phyloP scores from a whole-genome alignment of 441 rosid species.

The Hura crepitans region DNA sequence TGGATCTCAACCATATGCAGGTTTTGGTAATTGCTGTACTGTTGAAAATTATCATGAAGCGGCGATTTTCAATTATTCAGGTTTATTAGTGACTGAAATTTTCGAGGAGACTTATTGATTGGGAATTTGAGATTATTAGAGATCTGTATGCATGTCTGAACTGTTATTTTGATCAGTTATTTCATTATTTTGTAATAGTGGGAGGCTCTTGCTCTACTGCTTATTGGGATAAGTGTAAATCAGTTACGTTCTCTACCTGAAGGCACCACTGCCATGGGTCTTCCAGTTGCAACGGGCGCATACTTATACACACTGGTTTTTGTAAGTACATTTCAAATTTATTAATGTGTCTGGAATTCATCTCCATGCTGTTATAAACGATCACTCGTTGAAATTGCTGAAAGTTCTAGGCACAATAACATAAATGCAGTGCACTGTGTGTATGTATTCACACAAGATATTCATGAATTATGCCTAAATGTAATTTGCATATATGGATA shows the following conservation, averaged over 20 bases:
- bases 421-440: neutral
- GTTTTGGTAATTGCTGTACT: slow-evolving; percentile 92
- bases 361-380: neutral
- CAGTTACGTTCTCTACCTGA: slow-evolving; percentile 83
- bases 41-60: slow-evolving; percentile 79
- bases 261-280: slow-evolving; percentile 60
- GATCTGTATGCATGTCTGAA: neutral
- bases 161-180: neutral
- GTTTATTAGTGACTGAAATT: slow-evolving; percentile 24
- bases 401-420: neutral
- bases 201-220: slow-evolving; percentile 97
- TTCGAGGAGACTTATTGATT: neutral
- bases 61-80: slow-evolving; percentile 89
- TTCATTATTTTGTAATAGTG: slow-evolving; percentile 48
- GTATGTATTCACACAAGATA: neutral
- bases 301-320: slow-evolving; percentile 76
- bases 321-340: slow-evolving; percentile 40
- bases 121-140: neutral
- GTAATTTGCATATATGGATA: neutral
- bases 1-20: slow-evolving; percentile 27
- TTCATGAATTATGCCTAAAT: neutral
- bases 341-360: neutral
- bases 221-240: slow-evolving; percentile 90
- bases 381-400: no score
- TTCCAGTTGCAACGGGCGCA: slow-evolving; percentile 77